Base-by-base conservation (phyloP, 768 basidiomycete species). In the Hemileccinum impolitum region DNA sequence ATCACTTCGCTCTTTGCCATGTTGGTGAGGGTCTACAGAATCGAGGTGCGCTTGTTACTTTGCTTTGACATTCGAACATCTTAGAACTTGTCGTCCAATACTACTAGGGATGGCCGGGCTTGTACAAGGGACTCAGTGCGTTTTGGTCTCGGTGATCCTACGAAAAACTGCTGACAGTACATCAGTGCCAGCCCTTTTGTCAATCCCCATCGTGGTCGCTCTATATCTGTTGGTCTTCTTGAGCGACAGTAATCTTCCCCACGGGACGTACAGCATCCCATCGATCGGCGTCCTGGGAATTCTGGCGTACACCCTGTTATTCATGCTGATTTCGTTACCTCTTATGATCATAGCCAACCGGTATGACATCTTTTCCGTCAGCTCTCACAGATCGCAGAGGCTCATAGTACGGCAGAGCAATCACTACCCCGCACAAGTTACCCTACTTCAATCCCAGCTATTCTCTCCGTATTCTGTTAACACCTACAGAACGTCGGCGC, bases 91-190 rank as follows among this genome's bases (percentile, higher is more conserved):
- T 37, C 17, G 21, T 45, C 41, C 6, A 19, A 53, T 41, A 26
- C 21, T 23, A 23, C 17, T 47, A 80, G 84, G 85, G 89, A 37
- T 81, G 75, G 74, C 63, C 72, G 32, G 90, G 90, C 28, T 66
- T 93, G 45, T 90, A 86, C 75, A 93, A 93, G 66, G 90, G 90
- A 45, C 64, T 86, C 39, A 89, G 79, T 81, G 52, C n/a, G 77
- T 66, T 7, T 3, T 30, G 14, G 44, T 40, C 32, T 43, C 45
- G 30, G 35, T 17, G 32, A 43, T 36, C 23, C 39, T 35, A 39
- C 40, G 36, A 54, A 72, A 75, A 74, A 73, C 72, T n/a, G 72
- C 77, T 54, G 35, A 66, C 48, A 56, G 69, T 35, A 45, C 71
- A 36, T 30, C 43, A 79, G 79, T 81, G 76, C 79, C 79, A 1